Evolutionary conservation across 371 early-diverging fungal species (phyloP), one percentile per base, ranked within the genome.

Genomic region (Lichtheimia corymbifera): DNA sequence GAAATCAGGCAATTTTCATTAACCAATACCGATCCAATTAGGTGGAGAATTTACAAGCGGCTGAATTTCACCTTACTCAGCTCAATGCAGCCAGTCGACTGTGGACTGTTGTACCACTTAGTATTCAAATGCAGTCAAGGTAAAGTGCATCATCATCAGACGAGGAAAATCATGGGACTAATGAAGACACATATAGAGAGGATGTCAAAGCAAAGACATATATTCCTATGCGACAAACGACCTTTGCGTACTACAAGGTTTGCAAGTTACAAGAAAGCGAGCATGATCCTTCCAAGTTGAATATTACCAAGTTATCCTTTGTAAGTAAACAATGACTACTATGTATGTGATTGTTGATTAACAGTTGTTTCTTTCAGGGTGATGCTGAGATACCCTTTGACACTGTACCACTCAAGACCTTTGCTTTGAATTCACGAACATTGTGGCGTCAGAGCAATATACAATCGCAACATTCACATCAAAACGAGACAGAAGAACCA

Each of bases 41-140:
- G 82, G 86, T 87, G 50, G 91, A 89, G 65, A 91, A 91, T 63
- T 64, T 91, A 54, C 92, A 88, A 15, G 65, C 73, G 0, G 76
- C 83, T 44, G 76, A 83, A 24, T 81, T 93, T 55, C 77, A 84
- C 20, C 63, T 93, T 57, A 68, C 73, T n/a, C 93, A 93, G 53
- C 65, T 95, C 5, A 80, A 91, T 4, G 84, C 89, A 25, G 67
- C 85, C 17, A 91, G 92, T 68, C 88, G 92, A 15, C 58, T 74
- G 4, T 95, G 95, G 95, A 55, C 67, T 9, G 82, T 93, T 28
- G 70, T 76, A 2, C 80, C 86, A 3, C 73, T 93, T 1, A 77
- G 76, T 40, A 77, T 76, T 5, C 59, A 71, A 22, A 44, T 74
- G 42, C 52, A 62, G 0, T 70, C 70, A 30, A 54, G 20, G 72